These are phyloP conservation scores for Quercus cerris DNA, from an alignment of 306 rosid species.

Conservation along the genomic window DNA sequence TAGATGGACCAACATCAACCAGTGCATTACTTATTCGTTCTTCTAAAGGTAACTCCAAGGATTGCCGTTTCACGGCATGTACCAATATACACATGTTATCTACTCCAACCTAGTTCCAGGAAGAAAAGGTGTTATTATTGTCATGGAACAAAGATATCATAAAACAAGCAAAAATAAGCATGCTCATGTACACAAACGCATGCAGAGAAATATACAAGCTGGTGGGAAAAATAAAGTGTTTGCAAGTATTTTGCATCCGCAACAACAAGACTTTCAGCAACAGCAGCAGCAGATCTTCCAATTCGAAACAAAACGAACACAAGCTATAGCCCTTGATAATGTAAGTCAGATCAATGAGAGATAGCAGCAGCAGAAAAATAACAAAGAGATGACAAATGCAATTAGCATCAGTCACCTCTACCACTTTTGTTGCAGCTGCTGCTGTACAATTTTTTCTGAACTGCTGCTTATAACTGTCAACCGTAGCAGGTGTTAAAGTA, in stretches of 20 bases:
- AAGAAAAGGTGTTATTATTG: background rate
- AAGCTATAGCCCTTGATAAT: background rate
- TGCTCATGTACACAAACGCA: background rate
- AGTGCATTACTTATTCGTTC: conserved; percentile 77
- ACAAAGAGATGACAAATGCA: background rate
- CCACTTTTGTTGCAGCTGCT: too few species aligned
- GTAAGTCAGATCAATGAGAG: background rate
- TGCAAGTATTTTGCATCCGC: background rate
- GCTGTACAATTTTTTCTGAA: too few species aligned
- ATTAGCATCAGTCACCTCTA: background rate
- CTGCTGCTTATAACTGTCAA: too few species aligned
- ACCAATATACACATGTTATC: conserved; percentile 98
- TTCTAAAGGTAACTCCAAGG: conserved; percentile 64
- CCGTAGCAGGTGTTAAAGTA: too few species aligned
- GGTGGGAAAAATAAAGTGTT: background rate
- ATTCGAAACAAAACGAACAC: background rate
- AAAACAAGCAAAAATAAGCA: background rate
- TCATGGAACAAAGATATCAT: background rate
- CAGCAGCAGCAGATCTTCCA: background rate
- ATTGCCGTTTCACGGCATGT: conserved; percentile 87
- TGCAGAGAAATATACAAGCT: background rate
- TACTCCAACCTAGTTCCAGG: conserved; percentile 78
- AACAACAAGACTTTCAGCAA: background rate
- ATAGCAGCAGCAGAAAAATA: background rate
- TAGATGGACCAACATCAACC: conserved; percentile 96